Evolutionary conservation across 768 basidiomycete genomes (phyloP), one percentile per base, ranked within the genome.

Genomic region (Botryobasidium botryosum): DNA sequence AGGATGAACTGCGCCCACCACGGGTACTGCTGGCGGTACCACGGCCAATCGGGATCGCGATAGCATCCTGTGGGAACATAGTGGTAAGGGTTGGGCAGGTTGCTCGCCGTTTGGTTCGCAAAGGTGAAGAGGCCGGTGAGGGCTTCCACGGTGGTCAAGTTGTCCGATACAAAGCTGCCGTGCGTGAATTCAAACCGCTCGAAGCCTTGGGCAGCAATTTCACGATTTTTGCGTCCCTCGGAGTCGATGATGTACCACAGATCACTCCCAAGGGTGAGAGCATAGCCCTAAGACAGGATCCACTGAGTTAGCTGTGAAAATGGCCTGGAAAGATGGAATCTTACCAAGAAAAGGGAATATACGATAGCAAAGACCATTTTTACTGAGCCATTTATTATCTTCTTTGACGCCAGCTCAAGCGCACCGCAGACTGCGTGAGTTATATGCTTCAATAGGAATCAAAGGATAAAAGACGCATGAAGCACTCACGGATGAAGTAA

Each of bases 21-120:
- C 1, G 87, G 87, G 61, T 84, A 82, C 2, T 77, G 72, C 53
- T 77, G 81, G n/a, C 79, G 71, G 57, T 70, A 85, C 84, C 85
- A 88, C 18, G 75, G 65, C 60, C 72, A 74, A 23, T 56, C 57
- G 5, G 67, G 54, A 6, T 76, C 74, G 7, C 87, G 76, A 51
- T 74, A 80, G 56, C 87, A 91, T 26, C 79, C 80, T 8, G 68
- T 62, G 46, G 68, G 48, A 52, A 79, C 6, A 49, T 45, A 23
- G 47, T 72, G 54, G 51, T 78, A 25, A 46, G 35, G 28, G 53
- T 43, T 10, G 33, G 33, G 43, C 52, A 53, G 44, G 55, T 39
- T 13, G 37, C 13, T 24, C 12, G 12, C n/a, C n/a, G n/a, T 43
- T 25, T 28, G 27, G 23, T 46, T 43, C 18, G 48, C 4, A 18